Evolutionary conservation across 208 protist genomes (phyloP).

Genomic region (Leishmania aethiopica): DNA sequence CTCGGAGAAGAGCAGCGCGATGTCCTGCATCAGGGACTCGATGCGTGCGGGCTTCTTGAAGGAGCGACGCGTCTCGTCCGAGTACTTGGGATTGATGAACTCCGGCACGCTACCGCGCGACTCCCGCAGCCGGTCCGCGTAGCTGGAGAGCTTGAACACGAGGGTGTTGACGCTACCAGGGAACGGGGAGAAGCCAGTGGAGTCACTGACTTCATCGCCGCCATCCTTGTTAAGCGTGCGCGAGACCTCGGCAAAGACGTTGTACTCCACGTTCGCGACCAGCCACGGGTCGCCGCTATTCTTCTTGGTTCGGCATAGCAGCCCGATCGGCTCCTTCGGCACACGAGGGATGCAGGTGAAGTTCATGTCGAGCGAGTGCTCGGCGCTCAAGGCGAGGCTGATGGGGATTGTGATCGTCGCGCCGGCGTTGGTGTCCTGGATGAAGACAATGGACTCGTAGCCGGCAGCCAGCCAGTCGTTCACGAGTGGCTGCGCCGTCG

Average conservation of each 20-base stretch:
- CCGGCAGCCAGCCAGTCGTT: constrained; percentile 57
- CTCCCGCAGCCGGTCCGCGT: constrained; percentile 52
- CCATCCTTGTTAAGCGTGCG: constrained; percentile 42
- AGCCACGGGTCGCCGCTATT: constrained; percentile 29
- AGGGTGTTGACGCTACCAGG: constrained; percentile 95
- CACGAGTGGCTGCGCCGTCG: constrained; percentile 27
- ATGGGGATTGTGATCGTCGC: constrained; percentile 74
- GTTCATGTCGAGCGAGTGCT: constrained; percentile 81
- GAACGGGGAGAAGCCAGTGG: constrained; percentile 72
- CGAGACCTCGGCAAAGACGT: constrained; percentile 73
- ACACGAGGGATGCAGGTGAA: constrained; percentile 89
- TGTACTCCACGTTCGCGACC: constrained; percentile 87
- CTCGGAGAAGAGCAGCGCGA: constrained; percentile 65
- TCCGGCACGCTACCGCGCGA: constrained; percentile 86
- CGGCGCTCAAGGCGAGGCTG: constrained; percentile 77
- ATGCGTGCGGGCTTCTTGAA: constrained; percentile 87
- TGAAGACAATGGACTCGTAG: constrained; percentile 83
- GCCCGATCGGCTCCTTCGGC: constrained; percentile 82
- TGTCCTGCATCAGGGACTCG: constrained; percentile 93
- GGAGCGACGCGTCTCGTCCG: constrained; percentile 43
- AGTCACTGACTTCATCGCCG: constrained; percentile 41
- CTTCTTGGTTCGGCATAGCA: constrained; percentile 53
- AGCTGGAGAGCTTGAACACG: constrained; percentile 68
- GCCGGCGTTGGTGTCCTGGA: constrained; percentile 95
- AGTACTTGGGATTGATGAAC: constrained; percentile 96